Base-by-base conservation (phyloP, 2,329 filamentous ascomycete species). In the Xylaria hypoxylon region DNA sequence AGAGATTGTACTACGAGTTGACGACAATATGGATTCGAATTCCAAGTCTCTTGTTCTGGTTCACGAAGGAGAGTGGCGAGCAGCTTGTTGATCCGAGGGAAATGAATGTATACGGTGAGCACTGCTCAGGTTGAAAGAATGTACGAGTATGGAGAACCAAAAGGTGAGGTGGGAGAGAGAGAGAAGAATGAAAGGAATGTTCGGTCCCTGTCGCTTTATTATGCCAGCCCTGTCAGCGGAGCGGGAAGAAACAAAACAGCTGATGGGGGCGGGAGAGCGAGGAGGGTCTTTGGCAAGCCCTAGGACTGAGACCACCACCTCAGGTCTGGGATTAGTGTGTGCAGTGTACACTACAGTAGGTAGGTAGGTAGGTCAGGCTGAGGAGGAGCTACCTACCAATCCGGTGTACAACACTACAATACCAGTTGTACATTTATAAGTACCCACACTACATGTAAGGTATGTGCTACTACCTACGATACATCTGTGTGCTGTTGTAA, bases 101-200 rank as follows among this genome's bases (percentile, higher is more conserved):
- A 77, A 77, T 68, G 76, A 77, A 76, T 73, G 76, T 74, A 75
- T 76, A 75, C 60, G 69, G 75, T 74, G 76, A 78, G 76, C 76
- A 72, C 76, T 77, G 76, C 76, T 77, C 76, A 67, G 58, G 69
- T 48, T 62, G 71, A 77, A 77, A 66, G 74, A 77, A 77, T 74
- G 74, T 68, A 69, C 62, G 62, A 67, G 59, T 56, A 64, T 64
- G 57, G 66, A 58, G 58, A 62, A 58, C 52, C 55, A 66, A 51
- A 57, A 55, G 53, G 60, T 55, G 57, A 69, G 55, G 35, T 65
- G 62, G 42, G 67, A 70, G 45, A 47, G 52, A 28, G 31, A 51
- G 33, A 51, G 62, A 71, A 53, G 64, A 38, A 56, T 69, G 59
- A 56, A 55, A 67, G 65, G 63, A 68, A 59, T 55, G 53, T 40